These are phyloP conservation scores for Tetrahymena borealis DNA, from an alignment of 73 alveolate genomes.

Conservation along the genomic window DNA sequence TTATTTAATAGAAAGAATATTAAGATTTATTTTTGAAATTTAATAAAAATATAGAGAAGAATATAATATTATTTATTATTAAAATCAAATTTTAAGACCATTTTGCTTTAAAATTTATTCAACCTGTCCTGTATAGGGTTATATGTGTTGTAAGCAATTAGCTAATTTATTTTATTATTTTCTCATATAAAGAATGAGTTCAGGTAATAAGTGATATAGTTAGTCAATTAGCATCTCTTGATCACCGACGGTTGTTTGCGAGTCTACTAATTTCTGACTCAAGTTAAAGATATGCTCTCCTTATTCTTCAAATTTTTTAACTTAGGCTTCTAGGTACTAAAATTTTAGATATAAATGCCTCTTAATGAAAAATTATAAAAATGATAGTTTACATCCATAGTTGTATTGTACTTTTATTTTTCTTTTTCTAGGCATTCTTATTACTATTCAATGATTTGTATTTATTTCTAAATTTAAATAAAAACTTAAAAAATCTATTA, in stretches of 20 bases:
- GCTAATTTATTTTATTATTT: not conserved
- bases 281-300: not conserved
- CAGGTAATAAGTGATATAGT: not conserved
- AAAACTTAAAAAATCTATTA: not conserved
- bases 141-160: not conserved
- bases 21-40: too few species aligned
- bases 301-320: not conserved
- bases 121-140: not conserved
- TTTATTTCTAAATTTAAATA: not conserved
- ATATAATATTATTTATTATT: not conserved
- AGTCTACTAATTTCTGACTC: not conserved
- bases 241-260: not conserved
- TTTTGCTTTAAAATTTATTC: not conserved
- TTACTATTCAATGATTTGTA: not conserved
- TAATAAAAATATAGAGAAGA: not conserved
- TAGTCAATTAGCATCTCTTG: not conserved
- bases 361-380: not conserved
- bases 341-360: not conserved
- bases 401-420: not conserved
- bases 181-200: not conserved
- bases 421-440: not conserved
- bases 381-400: not conserved
- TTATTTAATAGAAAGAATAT: too few species aligned
- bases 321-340: not conserved
- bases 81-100: not conserved